These are phyloP conservation scores for Asparagopsis taxiformis DNA, from an alignment of 31 red algal species.

Conservation along the genomic window DNA sequence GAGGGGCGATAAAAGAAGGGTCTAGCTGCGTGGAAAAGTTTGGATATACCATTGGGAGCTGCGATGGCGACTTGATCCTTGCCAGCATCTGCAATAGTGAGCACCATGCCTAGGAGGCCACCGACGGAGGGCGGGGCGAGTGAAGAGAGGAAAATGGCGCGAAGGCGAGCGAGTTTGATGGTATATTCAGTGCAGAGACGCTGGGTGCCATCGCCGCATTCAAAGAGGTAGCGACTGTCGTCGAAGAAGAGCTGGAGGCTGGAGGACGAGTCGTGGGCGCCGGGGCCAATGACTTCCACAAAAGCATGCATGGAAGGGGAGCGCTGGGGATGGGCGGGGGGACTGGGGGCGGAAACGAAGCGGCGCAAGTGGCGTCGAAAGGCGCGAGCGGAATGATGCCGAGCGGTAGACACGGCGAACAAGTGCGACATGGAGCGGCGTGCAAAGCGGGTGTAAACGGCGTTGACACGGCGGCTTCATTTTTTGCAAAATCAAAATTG, in stretches of 20 bases:
- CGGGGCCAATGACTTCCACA: slow-evolving; percentile 79
- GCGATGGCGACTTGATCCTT: slow-evolving; percentile 32
- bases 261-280: slow-evolving; percentile 46
- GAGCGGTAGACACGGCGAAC: no score
- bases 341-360: no score
- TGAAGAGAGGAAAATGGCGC: slow-evolving; percentile 55
- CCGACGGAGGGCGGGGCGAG: slow-evolving; percentile 67
- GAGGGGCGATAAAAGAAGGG: slow-evolving; percentile 70
- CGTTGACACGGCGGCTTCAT: no score
- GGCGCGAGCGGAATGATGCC: no score
- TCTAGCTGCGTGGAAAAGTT: slow-evolving; percentile 36
- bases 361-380: no score
- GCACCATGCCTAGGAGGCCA: slow-evolving; percentile 72
- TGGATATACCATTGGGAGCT: slow-evolving; percentile 33
- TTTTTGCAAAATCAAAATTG: no score
- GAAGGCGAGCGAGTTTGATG: slow-evolving; percentile 65
- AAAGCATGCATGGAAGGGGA: slow-evolving; percentile 49
- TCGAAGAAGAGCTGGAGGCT: slow-evolving; percentile 85
- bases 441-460: no score
- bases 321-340: neutral
- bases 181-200: slow-evolving; percentile 79
- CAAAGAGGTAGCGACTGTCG: slow-evolving; percentile 84
- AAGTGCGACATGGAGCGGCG: no score
- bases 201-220: slow-evolving; percentile 95
- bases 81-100: slow-evolving; percentile 72